Conservation (phyloP, 345 rosid species). For the Aethionema arabicum region DNA sequence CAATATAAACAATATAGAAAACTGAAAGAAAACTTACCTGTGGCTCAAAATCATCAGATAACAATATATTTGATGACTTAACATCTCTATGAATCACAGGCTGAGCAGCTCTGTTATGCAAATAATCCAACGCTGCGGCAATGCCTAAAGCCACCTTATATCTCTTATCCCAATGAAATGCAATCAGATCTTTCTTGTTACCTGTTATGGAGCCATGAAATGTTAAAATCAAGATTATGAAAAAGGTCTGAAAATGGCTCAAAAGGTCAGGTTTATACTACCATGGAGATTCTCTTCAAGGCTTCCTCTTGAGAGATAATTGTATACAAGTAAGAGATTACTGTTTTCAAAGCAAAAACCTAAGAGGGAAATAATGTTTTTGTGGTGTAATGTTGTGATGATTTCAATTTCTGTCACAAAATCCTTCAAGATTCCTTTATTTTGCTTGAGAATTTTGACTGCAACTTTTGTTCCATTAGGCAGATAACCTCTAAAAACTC, state of each 20-base stretch:
- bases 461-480: slow-evolving; percentile 89
- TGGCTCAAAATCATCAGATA: slow-evolving; percentile 87
- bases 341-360: slow-evolving; percentile 79
- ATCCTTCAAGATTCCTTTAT: slow-evolving; percentile 59
- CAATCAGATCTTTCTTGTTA: slow-evolving; percentile 46
- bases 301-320: slow-evolving; percentile 87
- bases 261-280: slow-evolving; percentile 31
- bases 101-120: slow-evolving; percentile 57
- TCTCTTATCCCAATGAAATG: slow-evolving; percentile 79
- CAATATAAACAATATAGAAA: neutral
- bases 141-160: slow-evolving; percentile 84
- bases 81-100: slow-evolving; percentile 91
- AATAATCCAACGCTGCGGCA: slow-evolving; percentile 84
- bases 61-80: slow-evolving; percentile 87
- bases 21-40: slow-evolving; percentile 47
- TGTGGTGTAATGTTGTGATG: slow-evolving; percentile 71
- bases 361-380: slow-evolving; percentile 70
- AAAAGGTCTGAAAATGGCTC: neutral
- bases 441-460: slow-evolving; percentile 81
- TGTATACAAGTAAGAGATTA: slow-evolving; percentile 70
- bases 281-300: slow-evolving; percentile 96
- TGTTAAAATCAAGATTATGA: slow-evolving; percentile 16
- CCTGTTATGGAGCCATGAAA: slow-evolving; percentile 42
- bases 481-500: slow-evolving; percentile 73
- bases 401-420: slow-evolving; percentile 77